Conservation (phyloP, 2,329 filamentous ascomycete species). For the Calonectria hongkongensis region DNA sequence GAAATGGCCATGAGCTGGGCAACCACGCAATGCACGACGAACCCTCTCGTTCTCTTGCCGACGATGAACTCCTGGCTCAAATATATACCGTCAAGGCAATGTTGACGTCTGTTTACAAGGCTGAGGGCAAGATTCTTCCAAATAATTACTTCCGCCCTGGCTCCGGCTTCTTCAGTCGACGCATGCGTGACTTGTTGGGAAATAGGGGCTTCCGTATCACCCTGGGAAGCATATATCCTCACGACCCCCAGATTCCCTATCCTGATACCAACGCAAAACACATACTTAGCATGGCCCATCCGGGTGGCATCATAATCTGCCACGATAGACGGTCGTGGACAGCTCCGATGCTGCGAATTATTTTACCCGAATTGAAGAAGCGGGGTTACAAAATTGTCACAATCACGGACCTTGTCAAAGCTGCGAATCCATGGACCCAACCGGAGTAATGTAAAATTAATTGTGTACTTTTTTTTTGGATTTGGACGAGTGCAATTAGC, state of each 20-base stretch:
- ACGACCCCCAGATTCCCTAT: conserved; percentile 89
- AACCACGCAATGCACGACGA: conserved; percentile 96
- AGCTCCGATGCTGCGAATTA: conserved; percentile 82
- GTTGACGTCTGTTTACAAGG: conserved; percentile 74
- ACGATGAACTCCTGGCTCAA: conserved; percentile 76
- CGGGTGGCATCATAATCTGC: conserved; percentile 88
- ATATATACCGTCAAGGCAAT: conserved; percentile 78
- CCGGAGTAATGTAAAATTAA: conserved; percentile 37
- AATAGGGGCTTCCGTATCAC: conserved; percentile 82
- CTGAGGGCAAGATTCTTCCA: conserved; percentile 65
- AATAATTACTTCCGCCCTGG: conserved; percentile 87
- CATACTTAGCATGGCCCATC: conserved; percentile 85
- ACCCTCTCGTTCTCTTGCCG: conserved; percentile 77
- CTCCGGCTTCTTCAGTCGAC: conserved; percentile 85
- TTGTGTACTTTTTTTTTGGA: conserved; percentile 6
- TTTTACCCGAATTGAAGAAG: conserved; percentile 82
- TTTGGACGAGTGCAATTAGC: neutral
- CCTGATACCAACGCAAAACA: conserved; percentile 83
- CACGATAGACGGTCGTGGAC: conserved; percentile 92
- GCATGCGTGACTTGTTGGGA: conserved; percentile 78
- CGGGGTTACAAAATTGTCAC: conserved; percentile 84
- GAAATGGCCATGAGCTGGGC: conserved; percentile 81
- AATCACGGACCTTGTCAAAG: conserved; percentile 78
- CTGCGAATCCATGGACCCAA: conserved; percentile 54
- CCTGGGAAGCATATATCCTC: conserved; percentile 90